A percentile compares a stretch with the other conserved stretches of the same genome.
Evolutionary conservation across 345 rosid genomes (phyloP).

Genomic region (Abelmoschus esculentus): DNA sequence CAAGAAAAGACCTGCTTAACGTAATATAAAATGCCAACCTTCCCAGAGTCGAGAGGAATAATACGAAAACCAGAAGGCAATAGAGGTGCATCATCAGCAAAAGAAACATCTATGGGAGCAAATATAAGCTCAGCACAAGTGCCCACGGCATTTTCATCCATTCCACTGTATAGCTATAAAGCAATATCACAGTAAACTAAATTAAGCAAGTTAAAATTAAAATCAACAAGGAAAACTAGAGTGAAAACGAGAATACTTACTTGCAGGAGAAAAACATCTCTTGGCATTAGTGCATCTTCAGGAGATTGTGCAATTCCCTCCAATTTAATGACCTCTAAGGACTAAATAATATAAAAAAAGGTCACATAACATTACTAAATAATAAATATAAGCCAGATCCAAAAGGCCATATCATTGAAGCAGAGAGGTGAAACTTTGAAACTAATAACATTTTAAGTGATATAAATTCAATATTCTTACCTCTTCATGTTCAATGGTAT

Average conservation of each 20-base stretch:
- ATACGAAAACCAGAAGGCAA: constrained; percentile 98
- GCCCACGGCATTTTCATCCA: constrained; percentile 93
- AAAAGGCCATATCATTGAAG: background rate
- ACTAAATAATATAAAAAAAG: constrained; percentile 29
- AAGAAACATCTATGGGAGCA: constrained; percentile 95
- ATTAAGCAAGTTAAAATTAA: background rate
- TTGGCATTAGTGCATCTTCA: constrained; percentile 84
- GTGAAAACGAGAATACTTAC: constrained; percentile 30
- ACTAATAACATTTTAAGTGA: background rate
- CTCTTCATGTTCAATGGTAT: constrained; percentile 95
- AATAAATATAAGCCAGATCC: background rate
- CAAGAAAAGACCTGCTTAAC: background rate
- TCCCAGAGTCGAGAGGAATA: constrained; percentile 89
- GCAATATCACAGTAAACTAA: constrained; percentile 9
- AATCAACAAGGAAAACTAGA: background rate
- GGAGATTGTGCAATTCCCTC: constrained; percentile 86
- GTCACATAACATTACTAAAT: background rate
- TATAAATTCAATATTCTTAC: constrained; percentile 27
- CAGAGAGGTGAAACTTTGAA: background rate
- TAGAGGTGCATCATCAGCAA: constrained; percentile 98
- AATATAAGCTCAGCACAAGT: constrained; percentile 96
- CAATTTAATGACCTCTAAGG: constrained; percentile 88
- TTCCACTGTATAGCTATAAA: constrained; percentile 83
- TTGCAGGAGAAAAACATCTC: constrained; percentile 89
- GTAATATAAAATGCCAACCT: constrained; percentile 36